A percentile compares a stretch with the other conserved stretches of the same genome.
phyloP scores from a whole-genome alignment of 345 rosid genomes.

The Syzygium aqueum region DNA sequence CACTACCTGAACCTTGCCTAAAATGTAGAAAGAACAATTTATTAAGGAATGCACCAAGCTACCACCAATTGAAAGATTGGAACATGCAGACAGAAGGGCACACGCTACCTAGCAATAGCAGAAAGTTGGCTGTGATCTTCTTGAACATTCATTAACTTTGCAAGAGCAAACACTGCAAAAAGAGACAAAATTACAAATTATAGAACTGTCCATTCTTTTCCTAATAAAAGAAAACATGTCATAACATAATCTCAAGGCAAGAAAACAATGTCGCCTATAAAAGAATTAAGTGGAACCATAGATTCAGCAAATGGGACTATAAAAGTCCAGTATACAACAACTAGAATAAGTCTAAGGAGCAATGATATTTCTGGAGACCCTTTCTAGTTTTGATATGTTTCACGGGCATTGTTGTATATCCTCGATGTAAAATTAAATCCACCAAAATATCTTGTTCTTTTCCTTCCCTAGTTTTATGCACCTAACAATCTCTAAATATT shows the following conservation, averaged over 20 bases:
- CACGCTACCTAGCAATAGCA: slow-evolving; percentile 79
- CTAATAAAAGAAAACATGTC: neutral
- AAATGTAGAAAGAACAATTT: slow-evolving; percentile 5
- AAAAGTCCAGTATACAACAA: neutral
- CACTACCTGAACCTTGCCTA: slow-evolving; percentile 99
- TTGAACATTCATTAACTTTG: slow-evolving; percentile 88
- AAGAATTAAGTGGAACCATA: neutral
- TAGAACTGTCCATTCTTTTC: neutral
- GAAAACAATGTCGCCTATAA: neutral
- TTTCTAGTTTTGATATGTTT: neutral
- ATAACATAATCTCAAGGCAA: neutral
- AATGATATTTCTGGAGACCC: neutral
- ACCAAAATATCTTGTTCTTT: neutral
- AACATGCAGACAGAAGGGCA: neutral
- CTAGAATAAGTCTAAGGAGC: neutral
- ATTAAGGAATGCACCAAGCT: neutral
- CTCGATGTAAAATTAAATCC: neutral
- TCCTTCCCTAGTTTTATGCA: neutral
- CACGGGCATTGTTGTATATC: neutral
- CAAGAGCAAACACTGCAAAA: slow-evolving; percentile 70
- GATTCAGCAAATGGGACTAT: neutral
- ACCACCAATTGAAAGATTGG: neutral
- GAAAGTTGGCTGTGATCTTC: slow-evolving; percentile 89
- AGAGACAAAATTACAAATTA: neutral
- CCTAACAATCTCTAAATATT: neutral